Evolutionary conservation across 179 eudicot genomes (phyloP).

Genomic region (Dionaea muscipula): DNA sequence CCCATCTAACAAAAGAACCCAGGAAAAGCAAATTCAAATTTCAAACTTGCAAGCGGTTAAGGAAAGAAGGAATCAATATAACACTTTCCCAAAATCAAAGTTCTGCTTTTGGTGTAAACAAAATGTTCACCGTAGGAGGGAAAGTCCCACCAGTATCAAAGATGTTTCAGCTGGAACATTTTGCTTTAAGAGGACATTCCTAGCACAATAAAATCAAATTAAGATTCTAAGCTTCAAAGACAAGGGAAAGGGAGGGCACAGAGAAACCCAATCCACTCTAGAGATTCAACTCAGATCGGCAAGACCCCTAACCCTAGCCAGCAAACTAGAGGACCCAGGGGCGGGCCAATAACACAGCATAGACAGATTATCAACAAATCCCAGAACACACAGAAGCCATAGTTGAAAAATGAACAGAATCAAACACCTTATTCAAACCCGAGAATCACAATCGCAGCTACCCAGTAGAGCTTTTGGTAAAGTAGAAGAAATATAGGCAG

Average conservation of each 20-base stretch:
- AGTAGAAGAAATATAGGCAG: too few species aligned
- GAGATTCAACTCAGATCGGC: constrained; percentile 1
- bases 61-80: constrained; percentile 6
- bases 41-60: neutral
- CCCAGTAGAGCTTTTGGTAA: neutral
- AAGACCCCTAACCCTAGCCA: neutral
- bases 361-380: neutral
- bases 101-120: neutral
- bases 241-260: constrained; percentile 3
- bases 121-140: neutral
- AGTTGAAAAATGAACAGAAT: neutral
- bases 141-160: neutral
- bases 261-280: constrained; percentile 1
- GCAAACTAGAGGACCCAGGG: neutral
- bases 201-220: neutral
- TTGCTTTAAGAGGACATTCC: constrained; percentile 8
- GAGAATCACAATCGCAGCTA: neutral
- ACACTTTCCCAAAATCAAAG: constrained; percentile 3
- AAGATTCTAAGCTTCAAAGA: neutral
- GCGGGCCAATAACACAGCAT: neutral
- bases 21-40: constrained; percentile 2
- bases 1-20: neutral
- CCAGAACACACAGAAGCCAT: neutral
- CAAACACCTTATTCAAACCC: neutral
- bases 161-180: too few species aligned